Percentiles rank a stretch among this genome's conserved stretches.
These are phyloP conservation scores for Salvia splendens DNA, from an alignment of 257 asterid genomes.

Conservation along the genomic window DNA sequence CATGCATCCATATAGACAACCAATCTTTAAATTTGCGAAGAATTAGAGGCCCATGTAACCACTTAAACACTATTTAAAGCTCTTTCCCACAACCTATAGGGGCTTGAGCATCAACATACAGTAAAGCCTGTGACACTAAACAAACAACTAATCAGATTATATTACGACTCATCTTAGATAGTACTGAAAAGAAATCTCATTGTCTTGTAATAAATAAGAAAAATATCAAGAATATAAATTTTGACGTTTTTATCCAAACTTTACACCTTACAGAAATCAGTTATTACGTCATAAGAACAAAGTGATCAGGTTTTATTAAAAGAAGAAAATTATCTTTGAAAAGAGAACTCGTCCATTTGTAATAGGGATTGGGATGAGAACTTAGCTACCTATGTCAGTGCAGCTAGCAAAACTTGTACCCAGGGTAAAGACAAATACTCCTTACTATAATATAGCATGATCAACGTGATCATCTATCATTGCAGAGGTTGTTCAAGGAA, in stretches of 20 bases:
- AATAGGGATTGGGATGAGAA: not conserved
- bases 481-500: not conserved
- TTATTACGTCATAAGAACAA: not conserved
- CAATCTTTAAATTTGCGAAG: constrained; percentile 2
- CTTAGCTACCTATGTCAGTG: not conserved
- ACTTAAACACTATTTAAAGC: constrained; percentile 11
- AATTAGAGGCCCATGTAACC: not conserved
- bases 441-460: not conserved
- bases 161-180: not conserved
- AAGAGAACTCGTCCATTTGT: not conserved
- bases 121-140: not conserved
- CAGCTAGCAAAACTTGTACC: constrained; percentile 1
- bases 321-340: not conserved
- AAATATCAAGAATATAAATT: not conserved
- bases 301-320: no score
- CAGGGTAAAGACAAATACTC: not conserved
- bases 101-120: constrained; percentile 5
- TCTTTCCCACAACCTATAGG: not conserved
- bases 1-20: not conserved
- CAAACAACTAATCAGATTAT: constrained; percentile 4
- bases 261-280: constrained; percentile 4
- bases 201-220: not conserved
- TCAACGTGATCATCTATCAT: not conserved
- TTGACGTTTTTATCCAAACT: not conserved
- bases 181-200: not conserved